Conservation (phyloP, 495 filamentous ascomycete species). For the Annulohypoxylon bovei region DNA sequence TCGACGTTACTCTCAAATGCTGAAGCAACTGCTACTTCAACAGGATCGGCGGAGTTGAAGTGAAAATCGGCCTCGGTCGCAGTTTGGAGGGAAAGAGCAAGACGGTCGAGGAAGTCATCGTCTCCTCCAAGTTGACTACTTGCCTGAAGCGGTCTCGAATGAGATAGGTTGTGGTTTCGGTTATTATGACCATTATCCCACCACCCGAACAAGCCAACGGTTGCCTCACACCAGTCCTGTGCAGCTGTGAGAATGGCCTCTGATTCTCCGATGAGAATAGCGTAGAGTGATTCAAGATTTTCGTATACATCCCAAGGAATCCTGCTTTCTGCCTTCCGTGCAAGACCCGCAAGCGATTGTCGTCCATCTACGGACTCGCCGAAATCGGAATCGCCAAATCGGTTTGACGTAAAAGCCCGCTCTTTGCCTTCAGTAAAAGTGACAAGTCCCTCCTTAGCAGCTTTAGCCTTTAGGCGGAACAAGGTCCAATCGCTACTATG, state of each 20-base stretch:
- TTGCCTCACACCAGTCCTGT: conserved; percentile 89
- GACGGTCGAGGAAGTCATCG: conserved; percentile 58
- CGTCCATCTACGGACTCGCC: conserved; percentile 50
- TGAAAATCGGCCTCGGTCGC: conserved; percentile 64
- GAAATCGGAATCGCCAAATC: conserved; percentile 44
- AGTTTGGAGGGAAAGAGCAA: conserved; percentile 59
- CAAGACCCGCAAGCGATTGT: conserved; percentile 61
- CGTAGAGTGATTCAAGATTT: conserved; percentile 77
- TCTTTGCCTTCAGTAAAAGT: conserved; percentile 79
- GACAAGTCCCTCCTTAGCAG: conserved; percentile 72
- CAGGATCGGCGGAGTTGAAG: conserved; percentile 73
- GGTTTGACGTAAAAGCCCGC: conserved; percentile 49
- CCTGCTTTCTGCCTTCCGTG: conserved; percentile 78
- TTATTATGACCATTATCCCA: conserved; percentile 81
- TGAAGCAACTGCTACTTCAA: conserved; percentile 82
- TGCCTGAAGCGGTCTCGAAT: conserved; percentile 50
- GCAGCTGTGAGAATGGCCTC: conserved; percentile 73
- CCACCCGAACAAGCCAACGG: conserved; percentile 82
- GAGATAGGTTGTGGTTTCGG: conserved; percentile 48
- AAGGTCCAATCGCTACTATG: conserved; percentile 77
- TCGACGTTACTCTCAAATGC: conserved; percentile 81
- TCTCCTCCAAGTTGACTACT: conserved; percentile 25
- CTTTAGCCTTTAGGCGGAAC: conserved; percentile 75
- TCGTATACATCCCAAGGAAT: conserved; percentile 90
- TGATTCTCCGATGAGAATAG: conserved; percentile 74